Conservation (phyloP, 306 rosid genomes). For the Acacia melanoxylon region DNA sequence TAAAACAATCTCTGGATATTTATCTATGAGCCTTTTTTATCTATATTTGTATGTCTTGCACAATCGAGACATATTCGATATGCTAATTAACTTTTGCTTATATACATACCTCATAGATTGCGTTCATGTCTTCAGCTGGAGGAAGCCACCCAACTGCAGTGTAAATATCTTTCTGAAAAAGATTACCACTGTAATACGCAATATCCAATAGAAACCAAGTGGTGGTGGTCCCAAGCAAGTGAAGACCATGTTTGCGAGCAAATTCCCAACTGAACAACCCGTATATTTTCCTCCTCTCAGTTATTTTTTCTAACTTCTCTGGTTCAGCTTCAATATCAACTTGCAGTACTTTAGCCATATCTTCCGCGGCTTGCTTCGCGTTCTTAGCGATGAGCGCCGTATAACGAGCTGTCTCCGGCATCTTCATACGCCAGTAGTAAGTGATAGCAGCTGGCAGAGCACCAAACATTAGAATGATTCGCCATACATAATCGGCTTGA, state of each 20-base stretch:
- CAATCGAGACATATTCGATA: background rate
- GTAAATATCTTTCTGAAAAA: background rate
- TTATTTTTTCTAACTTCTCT: constrained; percentile 17
- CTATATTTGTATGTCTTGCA: too few species aligned
- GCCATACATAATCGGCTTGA: constrained; percentile 53
- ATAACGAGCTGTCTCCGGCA: constrained; percentile 66
- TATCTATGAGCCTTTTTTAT: background rate
- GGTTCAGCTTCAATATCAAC: constrained; percentile 42
- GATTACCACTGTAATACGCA: background rate
- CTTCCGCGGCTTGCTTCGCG: constrained; percentile 46
- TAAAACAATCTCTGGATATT: too few species aligned
- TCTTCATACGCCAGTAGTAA: constrained; percentile 67
- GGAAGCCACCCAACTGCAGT: background rate
- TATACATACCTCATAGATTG: constrained; percentile 38
- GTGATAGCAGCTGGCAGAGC: constrained; percentile 35
- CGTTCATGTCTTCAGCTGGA: constrained; percentile 44
- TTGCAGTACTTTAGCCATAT: constrained; percentile 56
- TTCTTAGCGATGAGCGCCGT: constrained; percentile 52
- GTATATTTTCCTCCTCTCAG: background rate
- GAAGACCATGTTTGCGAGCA: constrained; percentile 34
- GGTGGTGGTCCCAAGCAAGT: background rate
- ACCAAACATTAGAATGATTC: constrained; percentile 40
- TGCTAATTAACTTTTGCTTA: background rate
- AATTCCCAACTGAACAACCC: constrained; percentile 48
- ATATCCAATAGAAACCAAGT: background rate